A percentile compares a stretch with the other conserved stretches of the same genome.
Evolutionary conservation across 495 filamentous ascomycete genomes (phyloP).

Genomic region (Talaromyces adpressus): DNA sequence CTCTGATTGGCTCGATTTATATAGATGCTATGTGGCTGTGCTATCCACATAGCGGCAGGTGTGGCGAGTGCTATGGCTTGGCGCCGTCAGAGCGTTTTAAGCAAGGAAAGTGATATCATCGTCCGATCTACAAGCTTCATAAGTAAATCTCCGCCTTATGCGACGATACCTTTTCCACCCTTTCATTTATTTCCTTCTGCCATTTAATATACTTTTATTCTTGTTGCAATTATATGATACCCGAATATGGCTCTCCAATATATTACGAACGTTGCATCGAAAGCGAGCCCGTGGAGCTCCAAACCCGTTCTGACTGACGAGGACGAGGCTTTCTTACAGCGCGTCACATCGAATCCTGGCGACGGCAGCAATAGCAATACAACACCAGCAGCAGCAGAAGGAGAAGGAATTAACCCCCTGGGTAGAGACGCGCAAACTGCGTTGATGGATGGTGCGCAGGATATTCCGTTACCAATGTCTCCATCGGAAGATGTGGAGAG

Average conservation of each 20-base stretch:
- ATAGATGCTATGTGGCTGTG: background rate
- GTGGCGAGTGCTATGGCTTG: slow-evolving; percentile 1
- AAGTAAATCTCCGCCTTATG: background rate
- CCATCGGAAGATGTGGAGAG: slow-evolving; percentile 32
- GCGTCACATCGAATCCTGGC: slow-evolving; percentile 32
- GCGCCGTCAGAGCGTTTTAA: background rate
- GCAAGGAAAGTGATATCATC: slow-evolving; percentile 1
- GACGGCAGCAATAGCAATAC: slow-evolving; percentile 2
- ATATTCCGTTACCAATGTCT: slow-evolving; percentile 31
- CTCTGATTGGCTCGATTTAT: background rate
- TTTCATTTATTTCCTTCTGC: background rate
- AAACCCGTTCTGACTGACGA: slow-evolving; percentile 44
- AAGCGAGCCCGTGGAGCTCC: slow-evolving; percentile 23
- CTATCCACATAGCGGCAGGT: background rate
- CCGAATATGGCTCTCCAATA: slow-evolving; percentile 32
- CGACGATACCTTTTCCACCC: background rate
- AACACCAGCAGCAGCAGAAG: background rate
- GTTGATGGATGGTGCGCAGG: slow-evolving; percentile 20
- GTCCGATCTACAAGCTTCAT: background rate
- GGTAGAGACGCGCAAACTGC: slow-evolving; percentile 22
- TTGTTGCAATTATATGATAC: background rate
- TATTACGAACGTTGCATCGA: slow-evolving; percentile 28
- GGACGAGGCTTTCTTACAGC: slow-evolving; percentile 50
- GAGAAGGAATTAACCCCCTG: slow-evolving; percentile 12
- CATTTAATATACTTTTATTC: background rate